Base-by-base conservation (phyloP, 768 basidiomycete genomes). In the Termitomyces sp. region DNA sequence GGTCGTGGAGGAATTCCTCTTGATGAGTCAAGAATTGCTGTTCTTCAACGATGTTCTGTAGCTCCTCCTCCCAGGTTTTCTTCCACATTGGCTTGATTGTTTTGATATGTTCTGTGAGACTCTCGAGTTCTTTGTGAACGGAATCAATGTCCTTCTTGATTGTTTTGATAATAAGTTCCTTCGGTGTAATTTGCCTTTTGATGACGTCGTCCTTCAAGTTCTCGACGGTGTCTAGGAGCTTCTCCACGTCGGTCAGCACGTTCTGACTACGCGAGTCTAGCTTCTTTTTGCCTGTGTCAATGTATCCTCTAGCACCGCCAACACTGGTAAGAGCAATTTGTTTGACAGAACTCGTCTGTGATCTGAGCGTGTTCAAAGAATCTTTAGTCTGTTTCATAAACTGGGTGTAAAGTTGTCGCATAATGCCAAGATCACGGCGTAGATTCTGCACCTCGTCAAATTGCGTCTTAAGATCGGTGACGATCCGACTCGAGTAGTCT, bases 31-130 rank as follows among this genome's bases (percentile, higher is more conserved):
- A 75, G 76, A 97, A 90, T 64, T 94, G 91, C 69, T 99, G 95
- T 70, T 99, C 96, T 70, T 97, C 94, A 58, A 98, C 90, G 56
- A 99, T 94, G 63, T 93, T 92, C 77, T 93, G 90, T 68, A 99
- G 70, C 74, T 99, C 96, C 68, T 92, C 87, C 66, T 92, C 90
- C 96, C 96, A 99, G 20, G 94, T 98, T 80, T 95, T 94, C 79
- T 95, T 92, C 96, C 96, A 99, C 82, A 92, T 92, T 44, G 96
- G 94, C 66, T 90, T 93, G 66, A 95, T 82, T 12, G 91, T 89
- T 64, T 86, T 83, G 63, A 98, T 90, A 70, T 96, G 92, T 64
- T 87, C 85, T 66, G 84, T 84, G 58, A 98, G 75, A 65, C 83
- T 87, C 60, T 85, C 80, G 45, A 98, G 78, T 73, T 94, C 88